phyloP scores from a whole-genome alignment of 2,329 filamentous ascomycete species.

The Xylaria sp. region DNA sequence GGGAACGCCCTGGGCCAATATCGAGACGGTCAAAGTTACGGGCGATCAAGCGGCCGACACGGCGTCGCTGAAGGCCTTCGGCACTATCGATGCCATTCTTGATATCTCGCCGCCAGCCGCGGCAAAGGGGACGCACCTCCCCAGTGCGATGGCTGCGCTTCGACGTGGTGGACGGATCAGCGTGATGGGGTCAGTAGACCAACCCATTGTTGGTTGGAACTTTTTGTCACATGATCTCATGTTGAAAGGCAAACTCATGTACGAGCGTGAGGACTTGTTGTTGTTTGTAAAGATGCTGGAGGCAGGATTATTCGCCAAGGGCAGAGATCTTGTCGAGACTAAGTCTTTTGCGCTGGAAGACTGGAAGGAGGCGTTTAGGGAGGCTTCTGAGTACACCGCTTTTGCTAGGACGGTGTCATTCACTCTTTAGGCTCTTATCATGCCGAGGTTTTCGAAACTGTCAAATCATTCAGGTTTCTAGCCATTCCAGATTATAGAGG shows the following conservation, averaged over 20 bases:
- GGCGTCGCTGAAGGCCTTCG: constrained; percentile 42
- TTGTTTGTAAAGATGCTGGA: constrained; percentile 58
- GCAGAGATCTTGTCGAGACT: constrained; percentile 37
- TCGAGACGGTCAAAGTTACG: constrained; percentile 56
- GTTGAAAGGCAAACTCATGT: constrained; percentile 58
- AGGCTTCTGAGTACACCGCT: constrained; percentile 33
- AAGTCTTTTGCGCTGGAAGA: constrained; percentile 41
- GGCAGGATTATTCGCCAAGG: constrained; percentile 46
- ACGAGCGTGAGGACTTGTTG: constrained; percentile 54
- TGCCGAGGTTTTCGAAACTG: not conserved
- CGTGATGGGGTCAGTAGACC: constrained; percentile 47
- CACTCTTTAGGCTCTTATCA: constrained; percentile 24
- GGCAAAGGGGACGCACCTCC: constrained; percentile 54
- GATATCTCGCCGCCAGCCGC: constrained; percentile 59
- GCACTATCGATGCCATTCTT: constrained; percentile 55
- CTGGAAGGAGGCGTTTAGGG: constrained; percentile 41
- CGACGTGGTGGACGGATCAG: constrained; percentile 51
- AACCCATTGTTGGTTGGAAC: constrained; percentile 37
- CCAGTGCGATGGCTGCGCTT: constrained; percentile 51
- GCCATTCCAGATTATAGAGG: too few relatives aligned
- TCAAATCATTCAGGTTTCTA: too few relatives aligned
- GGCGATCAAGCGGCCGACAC: constrained; percentile 55
- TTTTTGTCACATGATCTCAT: constrained; percentile 49
- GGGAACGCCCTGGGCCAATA: constrained; percentile 37
- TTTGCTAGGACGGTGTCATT: constrained; percentile 40